Base-by-base conservation (phyloP, 495 filamentous ascomycete species). In the Podospora australis region DNA sequence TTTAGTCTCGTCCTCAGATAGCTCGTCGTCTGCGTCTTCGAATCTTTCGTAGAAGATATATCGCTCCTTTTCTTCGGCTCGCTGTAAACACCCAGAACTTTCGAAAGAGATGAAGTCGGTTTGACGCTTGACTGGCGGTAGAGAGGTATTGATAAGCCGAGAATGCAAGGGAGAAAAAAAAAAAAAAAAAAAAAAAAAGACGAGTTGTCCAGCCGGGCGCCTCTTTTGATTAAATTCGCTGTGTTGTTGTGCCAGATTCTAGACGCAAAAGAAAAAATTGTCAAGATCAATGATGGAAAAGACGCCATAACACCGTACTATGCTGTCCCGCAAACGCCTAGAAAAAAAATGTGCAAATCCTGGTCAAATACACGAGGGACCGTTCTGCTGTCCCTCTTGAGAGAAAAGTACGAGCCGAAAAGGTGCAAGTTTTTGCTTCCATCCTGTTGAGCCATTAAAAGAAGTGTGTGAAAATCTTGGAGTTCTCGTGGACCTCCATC, bases 381-480 rank as follows among this genome's bases (percentile, higher is more conserved):
- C n/a, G 32, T 36, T 46, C 50, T 58, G 52, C 53, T 20, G 24
- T 17, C 48, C 36, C 47, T 46, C 48, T 25, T 50, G 7, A 55
- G 60, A 65, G 32, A 61, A 63, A 60, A 63, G 58, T 60, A 65
- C 57, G 60, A 63, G 51, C 59, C 62, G 50, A 49, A 53, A 52
- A 53, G 57, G 43, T 46, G 29, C n/a, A 25, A 13, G 5, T 40
- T 48, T 45, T 29, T 26, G 26, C 47, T 47, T 23, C 21, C 58
- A 49, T 56, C 50, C 59, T 60, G 52, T 56, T 59, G 56, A 16
- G 56, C 71, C 71, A 58, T 78, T 67, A 99, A 73, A 99, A 96
- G 79, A 97, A 99, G 78, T 99, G 92, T 58, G 92, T 99, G 76
- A 97, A 95, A 56, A 96, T 86, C 70, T 97, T 97, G 46, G 94